phyloP scores from a whole-genome alignment of 257 asterid species.

The Gardenia jasminoides region DNA sequence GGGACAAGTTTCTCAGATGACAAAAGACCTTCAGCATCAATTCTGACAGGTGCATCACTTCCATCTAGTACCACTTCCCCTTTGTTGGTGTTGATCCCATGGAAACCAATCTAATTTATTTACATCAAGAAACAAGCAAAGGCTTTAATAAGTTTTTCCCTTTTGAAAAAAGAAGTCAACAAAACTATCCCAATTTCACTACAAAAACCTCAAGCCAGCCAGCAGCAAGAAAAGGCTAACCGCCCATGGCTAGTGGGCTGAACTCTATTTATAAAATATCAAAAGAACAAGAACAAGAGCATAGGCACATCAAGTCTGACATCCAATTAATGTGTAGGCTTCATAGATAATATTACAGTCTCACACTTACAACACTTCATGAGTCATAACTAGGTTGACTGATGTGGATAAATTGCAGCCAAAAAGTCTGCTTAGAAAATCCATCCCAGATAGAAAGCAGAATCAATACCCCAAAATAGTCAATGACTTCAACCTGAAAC shows the following conservation, averaged over 20 bases:
- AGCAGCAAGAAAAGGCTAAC: background rate
- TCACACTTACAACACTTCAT: background rate
- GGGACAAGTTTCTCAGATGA: constrained; percentile 85
- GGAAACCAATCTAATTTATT: constrained; percentile 66
- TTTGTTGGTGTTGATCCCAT: constrained; percentile 77
- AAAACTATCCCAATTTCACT: background rate
- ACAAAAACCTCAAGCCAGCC: background rate
- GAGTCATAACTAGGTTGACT: background rate
- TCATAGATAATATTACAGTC: background rate
- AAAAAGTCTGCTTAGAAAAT: background rate
- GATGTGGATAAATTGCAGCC: background rate
- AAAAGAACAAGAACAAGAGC: background rate
- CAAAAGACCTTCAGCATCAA: constrained; percentile 85
- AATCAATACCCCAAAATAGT: background rate
- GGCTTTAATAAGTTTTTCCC: constrained; percentile 8
- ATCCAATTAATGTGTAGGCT: background rate
- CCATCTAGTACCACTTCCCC: constrained; percentile 80
- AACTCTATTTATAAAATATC: background rate
- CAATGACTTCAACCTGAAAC: background rate
- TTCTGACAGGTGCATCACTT: constrained; percentile 87
- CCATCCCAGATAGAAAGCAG: background rate
- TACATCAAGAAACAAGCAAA: constrained; percentile 28
- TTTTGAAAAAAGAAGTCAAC: background rate
- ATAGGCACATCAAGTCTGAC: background rate
- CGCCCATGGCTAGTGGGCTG: background rate